Evolutionary conservation across 768 basidiomycete genomes (phyloP).

Genomic region (Podaxis sp.): DNA sequence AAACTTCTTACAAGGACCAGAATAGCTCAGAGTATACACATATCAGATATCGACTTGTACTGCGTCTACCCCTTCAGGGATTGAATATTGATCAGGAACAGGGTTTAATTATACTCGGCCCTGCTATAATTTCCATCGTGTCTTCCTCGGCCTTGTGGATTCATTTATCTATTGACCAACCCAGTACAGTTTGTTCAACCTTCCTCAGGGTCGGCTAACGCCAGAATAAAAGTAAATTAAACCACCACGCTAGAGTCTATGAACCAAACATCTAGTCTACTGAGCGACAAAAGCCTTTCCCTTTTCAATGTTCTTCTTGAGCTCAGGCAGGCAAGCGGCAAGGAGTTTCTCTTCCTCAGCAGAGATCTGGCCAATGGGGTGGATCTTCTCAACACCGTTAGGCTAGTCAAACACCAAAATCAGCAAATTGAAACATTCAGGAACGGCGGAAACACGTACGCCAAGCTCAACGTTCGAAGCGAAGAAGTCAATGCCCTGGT

Average conservation of each 20-base stretch:
- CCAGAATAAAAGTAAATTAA: background rate
- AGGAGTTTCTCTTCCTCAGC: constrained; percentile 84
- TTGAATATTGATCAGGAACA: too few species aligned
- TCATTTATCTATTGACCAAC: too few species aligned
- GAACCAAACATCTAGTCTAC: background rate
- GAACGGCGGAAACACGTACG: constrained; percentile 46
- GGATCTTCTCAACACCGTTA: constrained; percentile 92
- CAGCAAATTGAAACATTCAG: constrained; percentile 10
- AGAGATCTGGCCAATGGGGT: constrained; percentile 77
- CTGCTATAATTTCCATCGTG: too few species aligned
- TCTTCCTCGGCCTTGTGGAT: too few species aligned
- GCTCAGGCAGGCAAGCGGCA: constrained; percentile 83
- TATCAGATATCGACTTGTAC: too few species aligned
- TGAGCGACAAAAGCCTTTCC: constrained; percentile 66
- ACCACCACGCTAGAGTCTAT: background rate
- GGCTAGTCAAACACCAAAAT: constrained; percentile 35
- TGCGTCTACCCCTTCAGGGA: too few species aligned
- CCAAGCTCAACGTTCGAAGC: constrained; percentile 93
- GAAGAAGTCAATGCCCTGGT: constrained; percentile 92
- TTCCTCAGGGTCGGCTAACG: too few species aligned
- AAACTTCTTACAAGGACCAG: too few species aligned
- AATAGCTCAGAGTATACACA: too few species aligned
- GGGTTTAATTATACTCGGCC: too few species aligned
- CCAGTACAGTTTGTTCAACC: too few species aligned
- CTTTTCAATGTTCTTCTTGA: constrained; percentile 99